Conservation (phyloP, 192 early-diverging fungal genomes). For the Coemansia javaensis region DNA sequence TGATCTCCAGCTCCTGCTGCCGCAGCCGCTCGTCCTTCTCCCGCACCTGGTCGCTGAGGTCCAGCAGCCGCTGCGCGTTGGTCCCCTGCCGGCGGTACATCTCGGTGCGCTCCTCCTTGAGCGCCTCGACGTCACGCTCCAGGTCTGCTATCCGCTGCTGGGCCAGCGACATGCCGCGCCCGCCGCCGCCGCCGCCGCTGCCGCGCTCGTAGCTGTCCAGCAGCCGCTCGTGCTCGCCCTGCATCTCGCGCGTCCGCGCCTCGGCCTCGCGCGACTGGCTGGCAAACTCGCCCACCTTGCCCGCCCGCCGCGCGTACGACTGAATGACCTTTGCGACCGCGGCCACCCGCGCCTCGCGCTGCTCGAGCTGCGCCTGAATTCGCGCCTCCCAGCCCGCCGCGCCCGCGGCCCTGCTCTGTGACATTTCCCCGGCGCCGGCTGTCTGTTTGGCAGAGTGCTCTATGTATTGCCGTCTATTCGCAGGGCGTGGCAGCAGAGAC, state of each 20-base stretch:
- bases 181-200: constrained; percentile 2
- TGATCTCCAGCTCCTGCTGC: constrained; percentile 48
- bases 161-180: constrained; percentile 34
- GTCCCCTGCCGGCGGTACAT: constrained; percentile 84
- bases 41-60: constrained; percentile 75
- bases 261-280: constrained; percentile 38
- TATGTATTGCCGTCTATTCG: no score
- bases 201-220: constrained; percentile 32
- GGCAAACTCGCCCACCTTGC: constrained; percentile 43
- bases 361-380: constrained; percentile 39
- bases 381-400: constrained; percentile 34
- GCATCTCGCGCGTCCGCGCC: constrained; percentile 36
- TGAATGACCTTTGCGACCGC: constrained; percentile 45
- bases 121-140: constrained; percentile 63
- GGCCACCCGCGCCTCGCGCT: constrained; percentile 45
- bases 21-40: constrained; percentile 60
- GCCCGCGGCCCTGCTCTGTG: constrained; percentile 11
- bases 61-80: constrained; percentile 88
- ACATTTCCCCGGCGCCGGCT: constrained; percentile 4
- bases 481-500: no score
- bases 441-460: no score
- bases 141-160: constrained; percentile 69
- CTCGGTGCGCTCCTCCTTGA: constrained; percentile 83
- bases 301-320: constrained; percentile 40
- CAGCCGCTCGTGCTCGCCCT: constrained; percentile 44